Base-by-base conservation (phyloP, 495 filamentous ascomycete species). In the Parathielavia appendiculata region DNA sequence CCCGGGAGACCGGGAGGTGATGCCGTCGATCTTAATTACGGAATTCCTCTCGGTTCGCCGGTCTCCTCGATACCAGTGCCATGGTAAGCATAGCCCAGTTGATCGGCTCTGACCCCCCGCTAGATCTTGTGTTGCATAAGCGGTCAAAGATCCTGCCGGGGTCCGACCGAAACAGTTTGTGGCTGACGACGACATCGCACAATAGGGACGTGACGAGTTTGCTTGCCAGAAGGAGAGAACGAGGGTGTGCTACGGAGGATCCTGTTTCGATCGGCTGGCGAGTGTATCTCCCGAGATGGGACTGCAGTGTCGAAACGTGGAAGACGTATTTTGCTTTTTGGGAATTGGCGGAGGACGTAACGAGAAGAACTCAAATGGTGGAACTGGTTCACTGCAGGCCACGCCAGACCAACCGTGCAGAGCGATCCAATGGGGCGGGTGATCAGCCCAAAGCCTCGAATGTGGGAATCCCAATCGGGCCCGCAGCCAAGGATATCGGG, bases 41-140 rank as follows among this genome's bases (percentile, higher is more conserved):
- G 20, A 26, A 16, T 32, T 8, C 51, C 26, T 30, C 26, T 30
- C 26, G 26, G 26, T 30, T 6, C 26, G 26, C 26, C 26, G 26
- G 3, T 30, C 26, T 30, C 26, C 26, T 30, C 26, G 26, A 30
- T 30, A 20, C 51, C 41, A 32, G 41, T 23, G 23, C 43, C 53
- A 56, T 47, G 53, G 53, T 56, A 56, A 26, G 22, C 23, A 3
- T 46, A 13, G 41, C 40, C 10, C 40, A 35, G 23, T 39, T 9
- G 35, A 38, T 38, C 35, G 13, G 30, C 32, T 46, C 36, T 36
- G 13, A n/a, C n/a, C 16, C 16, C 45, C 34, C 45, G 22, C 54
- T 35, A 57, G 45, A 57, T 57, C 54, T 57, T 49, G 54, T 57
- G 54, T 57, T 46, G 53, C 53, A 47, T 26, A 26, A 41, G 53